phyloP scores from a whole-genome alignment of 257 asterid species.

The Rehmannia glutinosa region DNA sequence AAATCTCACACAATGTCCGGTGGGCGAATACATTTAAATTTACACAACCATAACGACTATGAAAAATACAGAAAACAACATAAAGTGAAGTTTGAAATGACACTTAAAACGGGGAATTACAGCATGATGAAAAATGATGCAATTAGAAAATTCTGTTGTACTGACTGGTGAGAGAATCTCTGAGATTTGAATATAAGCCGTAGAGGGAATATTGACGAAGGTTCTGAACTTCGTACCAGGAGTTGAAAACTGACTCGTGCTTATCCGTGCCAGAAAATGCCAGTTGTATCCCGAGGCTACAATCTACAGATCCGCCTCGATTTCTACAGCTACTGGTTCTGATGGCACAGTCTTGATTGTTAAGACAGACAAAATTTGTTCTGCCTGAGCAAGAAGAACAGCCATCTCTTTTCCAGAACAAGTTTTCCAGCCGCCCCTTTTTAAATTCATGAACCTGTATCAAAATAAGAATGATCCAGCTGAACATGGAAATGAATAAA shows the following conservation, averaged over 20 bases:
- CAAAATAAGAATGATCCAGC: neutral
- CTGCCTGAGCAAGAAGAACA: constrained; percentile 63
- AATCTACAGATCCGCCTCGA: constrained; percentile 81
- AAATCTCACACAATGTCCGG: neutral
- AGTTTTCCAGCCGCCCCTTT: constrained; percentile 92
- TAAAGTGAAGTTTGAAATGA: neutral
- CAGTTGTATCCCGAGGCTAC: constrained; percentile 90
- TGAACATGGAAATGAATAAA: neutral
- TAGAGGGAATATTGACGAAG: constrained; percentile 94
- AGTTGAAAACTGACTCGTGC: constrained; percentile 76
- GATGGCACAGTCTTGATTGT: constrained; percentile 88
- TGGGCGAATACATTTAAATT: neutral
- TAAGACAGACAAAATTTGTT: constrained; percentile 68
- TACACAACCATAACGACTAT: constrained; percentile 1
- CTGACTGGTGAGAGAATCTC: constrained; percentile 72
- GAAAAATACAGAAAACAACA: neutral
- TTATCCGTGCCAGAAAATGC: constrained; percentile 94
- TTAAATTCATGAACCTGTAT: constrained; percentile 80
- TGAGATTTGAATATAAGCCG: constrained; percentile 71
- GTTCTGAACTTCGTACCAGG: constrained; percentile 92
- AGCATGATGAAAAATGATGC: neutral
- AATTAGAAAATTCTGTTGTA: constrained; percentile 57
- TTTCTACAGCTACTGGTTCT: constrained; percentile 55
- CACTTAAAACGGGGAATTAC: neutral
- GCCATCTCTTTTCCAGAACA: constrained; percentile 92